A percentile compares a stretch with the other conserved stretches of the same genome.
Evolutionary conservation across 805 yeast genomes (phyloP).

Genomic region (Candida multigemmis): DNA sequence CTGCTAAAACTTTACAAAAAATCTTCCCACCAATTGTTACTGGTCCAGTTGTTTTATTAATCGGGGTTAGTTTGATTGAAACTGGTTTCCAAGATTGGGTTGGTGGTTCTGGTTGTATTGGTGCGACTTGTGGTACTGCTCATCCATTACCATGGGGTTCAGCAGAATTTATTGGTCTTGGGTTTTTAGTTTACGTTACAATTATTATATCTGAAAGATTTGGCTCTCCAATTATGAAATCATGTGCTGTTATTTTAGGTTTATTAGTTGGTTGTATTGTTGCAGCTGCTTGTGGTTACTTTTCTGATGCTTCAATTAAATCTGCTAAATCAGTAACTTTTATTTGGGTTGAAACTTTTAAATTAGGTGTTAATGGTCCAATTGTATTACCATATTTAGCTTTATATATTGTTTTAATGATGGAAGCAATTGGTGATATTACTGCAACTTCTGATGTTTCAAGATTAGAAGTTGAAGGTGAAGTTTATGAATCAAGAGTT

Average conservation of each 20-base stretch:
- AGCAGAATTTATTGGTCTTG: slow-evolving; percentile 79
- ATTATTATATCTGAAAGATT: slow-evolving; percentile 74
- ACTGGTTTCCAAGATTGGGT: slow-evolving; percentile 79
- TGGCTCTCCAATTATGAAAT: slow-evolving; percentile 92
- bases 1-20: slow-evolving; percentile 60
- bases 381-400: slow-evolving; percentile 80
- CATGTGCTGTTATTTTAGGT: slow-evolving; percentile 87
- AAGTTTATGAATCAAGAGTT: slow-evolving; percentile 68
- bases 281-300: slow-evolving; percentile 86
- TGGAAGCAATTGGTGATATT: slow-evolving; percentile 93
- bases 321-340: slow-evolving; percentile 78
- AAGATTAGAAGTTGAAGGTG: slow-evolving; percentile 76
- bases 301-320: slow-evolving; percentile 45
- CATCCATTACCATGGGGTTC: slow-evolving; percentile 63
- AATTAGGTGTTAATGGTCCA: slow-evolving; percentile 70
- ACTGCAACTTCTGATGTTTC: slow-evolving; percentile 93
- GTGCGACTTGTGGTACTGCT: slow-evolving; percentile 20
- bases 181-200: slow-evolving; percentile 69
- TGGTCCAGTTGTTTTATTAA: slow-evolving; percentile 84
- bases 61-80: slow-evolving; percentile 62
- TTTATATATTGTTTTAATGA: slow-evolving; percentile 70
- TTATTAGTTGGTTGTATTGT: slow-evolving; percentile 83
- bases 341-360: slow-evolving; percentile 83
- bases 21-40: slow-evolving; percentile 87
- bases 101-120: slow-evolving; percentile 70